Conservation (phyloP, 2,329 filamentous ascomycete species). For the Emmonsiellopsis sp. region DNA sequence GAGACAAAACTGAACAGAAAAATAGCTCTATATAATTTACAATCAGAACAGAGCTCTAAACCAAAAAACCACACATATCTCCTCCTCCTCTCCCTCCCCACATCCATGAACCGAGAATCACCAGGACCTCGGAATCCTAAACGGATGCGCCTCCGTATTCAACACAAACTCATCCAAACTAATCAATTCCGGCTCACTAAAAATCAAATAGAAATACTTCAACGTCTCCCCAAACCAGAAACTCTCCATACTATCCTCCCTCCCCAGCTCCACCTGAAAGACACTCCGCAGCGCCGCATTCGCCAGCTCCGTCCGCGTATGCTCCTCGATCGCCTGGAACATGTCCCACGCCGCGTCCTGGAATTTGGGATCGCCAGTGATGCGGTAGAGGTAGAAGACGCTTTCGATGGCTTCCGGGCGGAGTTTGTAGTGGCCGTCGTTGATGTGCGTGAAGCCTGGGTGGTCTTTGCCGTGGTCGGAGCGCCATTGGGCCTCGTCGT, state of each 20-base stretch:
- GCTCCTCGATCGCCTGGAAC: conserved; percentile 62
- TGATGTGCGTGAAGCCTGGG: neutral
- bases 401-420: conserved; percentile 82
- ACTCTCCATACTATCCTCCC: conserved; percentile 66
- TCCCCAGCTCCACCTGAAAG: conserved; percentile 46
- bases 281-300: conserved; percentile 46
- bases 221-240: conserved; percentile 88
- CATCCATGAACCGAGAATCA: neutral
- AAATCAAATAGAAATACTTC: conserved; percentile 86
- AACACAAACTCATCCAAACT: conserved; percentile 61
- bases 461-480: neutral
- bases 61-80: no score
- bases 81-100: no score
- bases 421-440: conserved; percentile 12
- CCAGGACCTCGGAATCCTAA: neutral
- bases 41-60: no score
- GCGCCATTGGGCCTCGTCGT: neutral
- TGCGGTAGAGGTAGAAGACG: conserved; percentile 83
- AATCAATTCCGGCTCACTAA: conserved; percentile 54
- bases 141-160: conserved; percentile 1
- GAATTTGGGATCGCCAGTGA: conserved; percentile 67
- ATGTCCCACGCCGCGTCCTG: conserved; percentile 80
- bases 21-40: neutral
- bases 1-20: neutral
- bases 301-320: conserved; percentile 57